phyloP scores from a whole-genome alignment of 768 basidiomycete species.

The Lactifluus echinatus region DNA sequence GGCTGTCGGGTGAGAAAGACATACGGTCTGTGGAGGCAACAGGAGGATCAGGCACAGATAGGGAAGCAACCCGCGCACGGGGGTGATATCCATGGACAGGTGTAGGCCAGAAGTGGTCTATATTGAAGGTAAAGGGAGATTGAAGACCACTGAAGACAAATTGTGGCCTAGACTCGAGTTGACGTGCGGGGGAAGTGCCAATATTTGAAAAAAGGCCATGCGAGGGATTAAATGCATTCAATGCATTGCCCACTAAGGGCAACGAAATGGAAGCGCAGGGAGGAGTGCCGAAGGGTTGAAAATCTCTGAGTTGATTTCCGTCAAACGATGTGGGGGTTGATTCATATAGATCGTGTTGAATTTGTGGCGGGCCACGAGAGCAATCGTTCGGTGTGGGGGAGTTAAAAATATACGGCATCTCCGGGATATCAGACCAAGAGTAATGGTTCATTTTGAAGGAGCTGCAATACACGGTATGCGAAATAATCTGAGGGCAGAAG shows the following conservation, averaged over 20 bases:
- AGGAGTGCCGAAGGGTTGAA: not conserved
- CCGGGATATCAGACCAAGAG: not conserved
- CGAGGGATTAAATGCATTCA: not conserved
- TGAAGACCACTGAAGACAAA: conserved; percentile 1
- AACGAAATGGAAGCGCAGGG: not conserved
- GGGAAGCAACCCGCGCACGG: not conserved
- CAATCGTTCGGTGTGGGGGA: not conserved
- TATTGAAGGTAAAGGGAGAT: not conserved
- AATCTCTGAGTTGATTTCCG: not conserved
- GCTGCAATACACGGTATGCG: not conserved
- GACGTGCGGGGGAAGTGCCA: not conserved
- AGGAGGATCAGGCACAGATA: not conserved
- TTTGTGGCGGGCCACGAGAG: not conserved
- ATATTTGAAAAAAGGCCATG: conserved; percentile 1
- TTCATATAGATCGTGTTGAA: not conserved
- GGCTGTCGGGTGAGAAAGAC: not conserved
- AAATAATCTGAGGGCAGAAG: not conserved
- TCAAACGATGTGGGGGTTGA: not conserved
- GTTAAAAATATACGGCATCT: not conserved
- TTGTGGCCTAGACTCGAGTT: not conserved
- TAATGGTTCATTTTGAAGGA: not conserved
- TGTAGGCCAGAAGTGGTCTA: not conserved
- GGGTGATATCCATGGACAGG: not conserved
- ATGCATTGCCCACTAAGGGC: not conserved
- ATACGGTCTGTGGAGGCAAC: not conserved